These are phyloP conservation scores for Pseudohalonectria lignicola DNA, from an alignment of 2,329 filamentous ascomycete species.

Conservation along the genomic window DNA sequence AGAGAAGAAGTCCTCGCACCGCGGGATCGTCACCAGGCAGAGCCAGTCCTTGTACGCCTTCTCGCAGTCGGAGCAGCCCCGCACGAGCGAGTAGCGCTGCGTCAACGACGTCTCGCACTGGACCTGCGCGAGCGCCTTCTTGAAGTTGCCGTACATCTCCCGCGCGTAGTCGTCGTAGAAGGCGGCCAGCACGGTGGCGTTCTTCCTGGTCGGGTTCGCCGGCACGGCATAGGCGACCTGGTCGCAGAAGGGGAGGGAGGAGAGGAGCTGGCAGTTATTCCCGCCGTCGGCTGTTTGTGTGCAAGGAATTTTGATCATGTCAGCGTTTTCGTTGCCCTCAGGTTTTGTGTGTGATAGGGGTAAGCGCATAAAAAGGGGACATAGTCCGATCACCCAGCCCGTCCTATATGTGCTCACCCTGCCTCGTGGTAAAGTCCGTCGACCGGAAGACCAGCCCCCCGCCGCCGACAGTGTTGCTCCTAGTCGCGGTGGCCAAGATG, in stretches of 20 bases:
- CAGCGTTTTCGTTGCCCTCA: too few species aligned
- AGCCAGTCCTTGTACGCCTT: constrained; percentile 87
- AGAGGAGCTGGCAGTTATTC: constrained; percentile 75
- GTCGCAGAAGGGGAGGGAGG: constrained; percentile 79
- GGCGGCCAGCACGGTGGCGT: constrained; percentile 47
- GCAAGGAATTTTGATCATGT: background rate
- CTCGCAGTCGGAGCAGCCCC: constrained; percentile 65
- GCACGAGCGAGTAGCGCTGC: constrained; percentile 71
- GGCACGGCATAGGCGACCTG: constrained; percentile 88
- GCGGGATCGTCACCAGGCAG: constrained; percentile 84
- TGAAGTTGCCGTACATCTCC: constrained; percentile 64
- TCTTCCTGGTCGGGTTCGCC: constrained; percentile 56
- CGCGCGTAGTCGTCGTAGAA: constrained; percentile 72
- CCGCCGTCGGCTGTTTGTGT: constrained; percentile 27
- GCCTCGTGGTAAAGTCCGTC: constrained; percentile 68
- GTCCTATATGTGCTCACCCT: constrained; percentile 40
- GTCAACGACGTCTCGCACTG: constrained; percentile 68
- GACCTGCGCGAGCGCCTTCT: constrained; percentile 71
- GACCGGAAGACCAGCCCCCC: constrained; percentile 65
- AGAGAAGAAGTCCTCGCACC: constrained; percentile 72
- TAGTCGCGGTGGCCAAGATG: constrained; percentile 54
- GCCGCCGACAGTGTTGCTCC: constrained; percentile 41
- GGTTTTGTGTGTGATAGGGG: background rate
- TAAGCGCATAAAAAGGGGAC: background rate
- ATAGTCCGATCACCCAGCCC: too few species aligned